These are phyloP conservation scores for Aspergillus brunneoviolaceus DNA, from an alignment of 2,329 filamentous ascomycete genomes.

Conservation along the genomic window DNA sequence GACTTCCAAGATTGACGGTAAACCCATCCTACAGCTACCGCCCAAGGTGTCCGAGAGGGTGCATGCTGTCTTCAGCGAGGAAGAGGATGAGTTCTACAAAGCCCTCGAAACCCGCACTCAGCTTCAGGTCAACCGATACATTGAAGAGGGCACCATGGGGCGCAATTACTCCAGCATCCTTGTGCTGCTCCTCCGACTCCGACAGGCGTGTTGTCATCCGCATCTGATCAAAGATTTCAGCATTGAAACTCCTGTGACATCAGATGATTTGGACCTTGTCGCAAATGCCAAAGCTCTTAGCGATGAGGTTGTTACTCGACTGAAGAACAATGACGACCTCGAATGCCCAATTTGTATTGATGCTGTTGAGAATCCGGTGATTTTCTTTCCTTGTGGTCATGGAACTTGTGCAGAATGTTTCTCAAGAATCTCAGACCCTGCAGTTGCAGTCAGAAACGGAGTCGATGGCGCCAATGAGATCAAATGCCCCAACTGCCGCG, in stretches of 20 bases:
- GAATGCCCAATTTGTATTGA: constrained; percentile 85
- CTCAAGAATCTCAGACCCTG: constrained; percentile 64
- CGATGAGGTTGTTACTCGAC: constrained; percentile 62
- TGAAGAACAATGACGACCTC: constrained; percentile 62
- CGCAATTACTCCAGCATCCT: constrained; percentile 77
- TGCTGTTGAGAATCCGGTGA: constrained; percentile 68
- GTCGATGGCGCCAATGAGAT: constrained; percentile 54
- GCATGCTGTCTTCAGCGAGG: constrained; percentile 65
- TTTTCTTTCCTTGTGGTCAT: constrained; percentile 83
- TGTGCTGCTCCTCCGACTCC: constrained; percentile 74
- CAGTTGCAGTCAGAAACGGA: constrained; percentile 58
- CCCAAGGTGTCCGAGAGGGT: constrained; percentile 62
- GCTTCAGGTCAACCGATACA: constrained; percentile 73
- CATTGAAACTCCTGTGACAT: constrained; percentile 48
- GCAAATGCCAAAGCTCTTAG: constrained; percentile 63
- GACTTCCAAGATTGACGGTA: constrained; percentile 72
- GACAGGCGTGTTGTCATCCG: constrained; percentile 78
- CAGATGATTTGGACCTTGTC: constrained; percentile 56
- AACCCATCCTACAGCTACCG: constrained; percentile 70
- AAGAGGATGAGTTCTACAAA: constrained; percentile 65
- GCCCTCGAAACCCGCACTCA: constrained; percentile 66
- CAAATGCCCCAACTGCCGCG: constrained; percentile 76
- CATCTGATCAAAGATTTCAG: constrained; percentile 68
- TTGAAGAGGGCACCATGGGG: constrained; percentile 66
- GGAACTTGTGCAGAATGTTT: constrained; percentile 77